Base-by-base conservation (phyloP, 1,284 basidiomycete genomes). In the Xerocomus nothofagi region DNA sequence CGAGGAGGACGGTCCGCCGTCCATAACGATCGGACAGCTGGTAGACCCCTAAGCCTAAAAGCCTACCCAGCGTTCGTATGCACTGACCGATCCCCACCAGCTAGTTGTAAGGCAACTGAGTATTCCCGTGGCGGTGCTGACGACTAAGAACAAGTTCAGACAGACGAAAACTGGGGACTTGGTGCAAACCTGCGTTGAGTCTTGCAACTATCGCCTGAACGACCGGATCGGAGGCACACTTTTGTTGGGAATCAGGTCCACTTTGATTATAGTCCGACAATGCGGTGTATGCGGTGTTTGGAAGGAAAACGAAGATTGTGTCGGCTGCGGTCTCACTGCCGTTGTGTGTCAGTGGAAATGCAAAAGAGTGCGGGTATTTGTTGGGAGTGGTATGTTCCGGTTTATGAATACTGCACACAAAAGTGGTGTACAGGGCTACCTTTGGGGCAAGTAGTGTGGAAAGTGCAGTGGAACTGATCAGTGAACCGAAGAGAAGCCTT, bases 21-120 rank as follows among this genome's bases (percentile, higher is more conserved):
- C 94, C 94, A 58, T 79, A 70, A 15, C 88, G 77, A 66, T 97
- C 94, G 0, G 91, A 93, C 21, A 88, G 77, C 79, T 90, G 58
- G 37, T 33, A 29, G 36, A 50, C 30, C 31, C 27, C 6, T 49
- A 34, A 51, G 39, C 18, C 38, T 18, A 15, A 38, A 23, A 32
- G 11, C 8, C 33, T 39, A 20, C 37, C 24, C 26, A 38, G 18
- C n/a, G 20, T 50, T 44, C n/a, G n/a, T 9, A 20, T 26, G 26
- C 39, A 54, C 48, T 53, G 30, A 71, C 86, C 43, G 84, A 78
- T 44, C 88, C 88, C 93, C 93, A 96, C 78, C 84, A 92, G 3
- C 82, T 91, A 5, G 88, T 86, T 0, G 91, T 93, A 34, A 94
- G 61, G 58, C 82, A 84, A 34, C 77, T 75, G 17, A 90, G 72